Evolutionary conservation across 1,284 basidiomycete genomes (phyloP), one percentile per base, ranked within the genome.

Genomic region (Lentinula novae-zelandiae): DNA sequence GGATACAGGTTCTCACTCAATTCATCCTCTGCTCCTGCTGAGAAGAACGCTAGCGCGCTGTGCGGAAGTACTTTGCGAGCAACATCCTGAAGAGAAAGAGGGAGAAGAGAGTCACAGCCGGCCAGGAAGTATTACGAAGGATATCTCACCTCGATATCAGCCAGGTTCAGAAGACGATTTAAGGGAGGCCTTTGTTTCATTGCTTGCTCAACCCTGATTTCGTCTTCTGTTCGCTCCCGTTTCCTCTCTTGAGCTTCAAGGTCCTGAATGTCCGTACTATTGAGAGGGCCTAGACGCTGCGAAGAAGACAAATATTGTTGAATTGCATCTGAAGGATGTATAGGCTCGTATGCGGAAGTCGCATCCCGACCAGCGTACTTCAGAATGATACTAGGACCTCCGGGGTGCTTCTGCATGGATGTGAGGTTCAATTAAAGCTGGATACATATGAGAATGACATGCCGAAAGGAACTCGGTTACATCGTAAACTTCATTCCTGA

Each of bases 301-400:
- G 82, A 81, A 3, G 75, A 71, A 8, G 86, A 78, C 12, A 92
- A 75, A 68, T 86, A 80, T 69, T 85, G 87, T 55, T 86, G 78
- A 20, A 93, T 77, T 39, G 88, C 82, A 68, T 89, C 85, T 50
- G 83, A 79, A 10, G 90, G 83, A 70, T 93, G 90, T 33, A 93
- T 87, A 3, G 88, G 86, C 58, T 85, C 82, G 69, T 88, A 93
- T 2, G 78, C 86, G 2, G 75, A 73, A 0, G 92, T 94, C 31
- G 89, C 91, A 71, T 94, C 91, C 63, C 81, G 81, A 17, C 93
- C 92, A 5, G 85, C 92, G 66, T 93, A 90, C 67, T 86, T 88
- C 39, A 95, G 71, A 65, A 95, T 89, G 67, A 93, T 86, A 60
- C 82, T 81, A 34, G 84, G 75, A 7, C 93, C 94, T 51, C 93